phyloP scores from a whole-genome alignment of 768 basidiomycete genomes.

The Boletus bicolor region DNA sequence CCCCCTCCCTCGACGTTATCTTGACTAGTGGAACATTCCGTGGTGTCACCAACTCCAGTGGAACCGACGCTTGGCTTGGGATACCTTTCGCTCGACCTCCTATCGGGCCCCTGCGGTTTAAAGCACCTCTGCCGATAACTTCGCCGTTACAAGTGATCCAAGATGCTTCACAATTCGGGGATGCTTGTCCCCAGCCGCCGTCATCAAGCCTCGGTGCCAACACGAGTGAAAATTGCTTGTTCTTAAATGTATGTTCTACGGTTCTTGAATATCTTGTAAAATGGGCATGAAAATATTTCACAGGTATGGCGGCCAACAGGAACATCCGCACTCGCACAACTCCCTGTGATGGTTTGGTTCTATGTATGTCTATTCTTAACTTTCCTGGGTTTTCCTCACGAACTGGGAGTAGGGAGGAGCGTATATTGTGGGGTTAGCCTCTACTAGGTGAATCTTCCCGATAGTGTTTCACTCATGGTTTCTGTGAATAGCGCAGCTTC shows the following conservation, averaged over 20 bases:
- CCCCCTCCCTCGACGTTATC: constrained; percentile 30
- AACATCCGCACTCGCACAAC: not conserved
- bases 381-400: not conserved
- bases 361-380: constrained; percentile 4
- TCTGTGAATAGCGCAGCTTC: constrained; percentile 13
- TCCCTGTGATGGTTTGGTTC: constrained; percentile 23
- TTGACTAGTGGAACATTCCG: constrained; percentile 46
- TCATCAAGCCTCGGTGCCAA: constrained; percentile 38
- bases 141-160: constrained; percentile 29
- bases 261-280: not conserved
- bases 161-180: constrained; percentile 48
- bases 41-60: constrained; percentile 41
- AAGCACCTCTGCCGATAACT: constrained; percentile 46
- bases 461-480: not conserved
- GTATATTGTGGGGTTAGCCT: constrained; percentile 9
- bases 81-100: constrained; percentile 61
- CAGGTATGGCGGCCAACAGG: constrained; percentile 21
- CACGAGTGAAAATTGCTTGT: constrained; percentile 53
- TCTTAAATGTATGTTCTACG: constrained; percentile 40
- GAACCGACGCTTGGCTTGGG: constrained; percentile 57
- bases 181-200: constrained; percentile 53
- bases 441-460: not conserved
- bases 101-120: constrained; percentile 53
- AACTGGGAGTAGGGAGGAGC: constrained; percentile 8
- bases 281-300: not conserved